Base-by-base conservation (phyloP, 192 early-diverging fungal genomes). In the Coemansia sp. region DNA sequence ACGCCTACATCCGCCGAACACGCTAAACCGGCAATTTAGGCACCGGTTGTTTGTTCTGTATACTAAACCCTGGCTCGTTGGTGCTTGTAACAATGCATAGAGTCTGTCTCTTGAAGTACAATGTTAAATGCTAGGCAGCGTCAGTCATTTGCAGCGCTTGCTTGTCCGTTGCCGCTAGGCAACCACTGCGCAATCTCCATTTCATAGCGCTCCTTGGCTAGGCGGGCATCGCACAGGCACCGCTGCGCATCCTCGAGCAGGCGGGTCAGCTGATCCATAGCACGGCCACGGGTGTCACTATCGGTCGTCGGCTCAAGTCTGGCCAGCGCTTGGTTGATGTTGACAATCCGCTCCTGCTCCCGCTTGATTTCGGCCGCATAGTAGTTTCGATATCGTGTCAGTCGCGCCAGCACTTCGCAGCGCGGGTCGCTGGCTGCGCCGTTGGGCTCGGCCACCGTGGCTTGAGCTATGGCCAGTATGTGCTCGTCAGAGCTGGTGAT, bases 201-300 rank as follows among this genome's bases (percentile, higher is more conserved):
- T 25, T 67, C 70, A 26, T 67, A 46, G 9, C 70, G 59, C 5
- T 52, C 29, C 15, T 54, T 62, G 12, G 70, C 64, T 36, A 74
- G 52, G 40, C 40, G 45, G 4, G 70, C 70, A 2, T 74, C 70
- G 28, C 22, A 22, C 36, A 74, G 38, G 20, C 46, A 59, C 27
- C 21, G 46, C 23, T 62, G 64, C 27, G 64, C 70, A 25, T 74
- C 60, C 21, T 53, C 46, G 20, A 67, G 57, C 51, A 60, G 62
- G 1, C 31, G 21, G 2, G 20, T 22, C 9, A 74, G 56, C 8
- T 54, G 42, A 17, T 53, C 38, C 12, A 62, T 31, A 4, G 64
- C 56, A n/a, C 64, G 20, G n/a, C 39, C 25, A 32, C 47, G 38
- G 4, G 21, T 57, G 22, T 34, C 28, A 39, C 41, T 50, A n/a